Evolutionary conservation across 768 basidiomycete genomes (phyloP).

Genomic region (Lactarius quietus): DNA sequence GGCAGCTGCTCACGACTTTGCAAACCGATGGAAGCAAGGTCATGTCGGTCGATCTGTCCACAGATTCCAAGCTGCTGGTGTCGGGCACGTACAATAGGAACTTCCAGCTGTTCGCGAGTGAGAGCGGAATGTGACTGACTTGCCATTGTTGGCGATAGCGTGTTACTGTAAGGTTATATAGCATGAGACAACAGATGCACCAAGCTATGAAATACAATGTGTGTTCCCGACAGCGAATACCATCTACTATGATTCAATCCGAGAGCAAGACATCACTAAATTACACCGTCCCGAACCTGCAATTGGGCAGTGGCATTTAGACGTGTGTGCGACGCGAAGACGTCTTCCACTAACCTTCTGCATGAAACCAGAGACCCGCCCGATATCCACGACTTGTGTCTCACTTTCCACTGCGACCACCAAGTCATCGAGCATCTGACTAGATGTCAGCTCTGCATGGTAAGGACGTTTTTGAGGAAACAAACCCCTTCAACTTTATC

Average conservation of each 20-base stretch:
- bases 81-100: conserved; percentile 92
- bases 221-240: conserved; percentile 11
- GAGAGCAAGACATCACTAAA: conserved; percentile 35
- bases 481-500: conserved; percentile 90
- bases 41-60: conserved; percentile 92
- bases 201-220: conserved; percentile 20
- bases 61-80: conserved; percentile 78
- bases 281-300: conserved; percentile 61
- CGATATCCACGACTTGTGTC: conserved; percentile 73
- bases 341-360: conserved; percentile 60
- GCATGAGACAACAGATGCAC: conserved; percentile 21
- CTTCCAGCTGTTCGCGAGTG: conserved; percentile 89
- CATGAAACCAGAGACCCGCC: conserved; percentile 87
- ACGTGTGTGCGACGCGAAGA: background rate
- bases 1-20: conserved; percentile 86
- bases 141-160: conserved; percentile 9
- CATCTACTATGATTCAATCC: background rate
- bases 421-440: conserved; percentile 78
- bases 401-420: conserved; percentile 89
- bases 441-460: conserved; percentile 21
- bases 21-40: conserved; percentile 97
- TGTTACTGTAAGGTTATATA: conserved; percentile 24
- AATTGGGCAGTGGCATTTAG: conserved; percentile 6
- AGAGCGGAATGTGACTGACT: conserved; percentile 20
- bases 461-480: background rate